These are phyloP conservation scores for Triticum dicoccoides DNA, from an alignment of 176 grass and related monocot genomes.

Conservation along the genomic window DNA sequence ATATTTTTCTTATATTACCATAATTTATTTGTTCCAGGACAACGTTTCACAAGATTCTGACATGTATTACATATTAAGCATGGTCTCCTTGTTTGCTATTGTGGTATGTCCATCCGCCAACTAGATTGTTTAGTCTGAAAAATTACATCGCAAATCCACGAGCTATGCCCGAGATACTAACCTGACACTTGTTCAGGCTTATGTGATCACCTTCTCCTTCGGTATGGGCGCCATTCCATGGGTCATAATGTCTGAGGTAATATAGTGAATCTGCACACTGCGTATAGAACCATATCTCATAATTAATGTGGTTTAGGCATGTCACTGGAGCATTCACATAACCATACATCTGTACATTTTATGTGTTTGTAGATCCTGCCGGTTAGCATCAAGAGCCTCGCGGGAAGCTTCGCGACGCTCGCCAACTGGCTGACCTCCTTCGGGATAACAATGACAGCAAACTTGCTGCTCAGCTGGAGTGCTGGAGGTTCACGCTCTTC, in stretches of 20 bases:
- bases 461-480: slow-evolving; percentile 82
- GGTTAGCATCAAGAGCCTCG: slow-evolving; percentile 83
- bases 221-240: slow-evolving; percentile 96
- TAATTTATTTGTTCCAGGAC: slow-evolving; percentile 56
- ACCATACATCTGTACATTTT: neutral
- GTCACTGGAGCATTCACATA: neutral
- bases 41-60: slow-evolving; percentile 52
- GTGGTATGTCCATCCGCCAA: slow-evolving; percentile 53
- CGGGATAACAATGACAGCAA: slow-evolving; percentile 85
- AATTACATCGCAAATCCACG: neutral
- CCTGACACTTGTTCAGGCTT: slow-evolving; percentile 49
- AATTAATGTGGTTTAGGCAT: slow-evolving; percentile 29
- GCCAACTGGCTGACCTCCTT: slow-evolving; percentile 93
- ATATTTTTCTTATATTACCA: neutral
- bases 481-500: slow-evolving; percentile 51
- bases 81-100: slow-evolving; percentile 73
- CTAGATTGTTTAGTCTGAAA: slow-evolving; percentile 7
- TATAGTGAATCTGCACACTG: neutral
- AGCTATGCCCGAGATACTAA: neutral
- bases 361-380: slow-evolving; percentile 52
- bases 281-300: neutral
- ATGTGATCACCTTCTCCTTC: slow-evolving; percentile 78
- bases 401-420: slow-evolving; percentile 82
- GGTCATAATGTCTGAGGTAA: slow-evolving; percentile 98
- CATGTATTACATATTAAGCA: slow-evolving; percentile 61